Evolutionary conservation across 2,329 filamentous ascomycete genomes (phyloP).

Genomic region (Botrytis pseudocinerea): DNA sequence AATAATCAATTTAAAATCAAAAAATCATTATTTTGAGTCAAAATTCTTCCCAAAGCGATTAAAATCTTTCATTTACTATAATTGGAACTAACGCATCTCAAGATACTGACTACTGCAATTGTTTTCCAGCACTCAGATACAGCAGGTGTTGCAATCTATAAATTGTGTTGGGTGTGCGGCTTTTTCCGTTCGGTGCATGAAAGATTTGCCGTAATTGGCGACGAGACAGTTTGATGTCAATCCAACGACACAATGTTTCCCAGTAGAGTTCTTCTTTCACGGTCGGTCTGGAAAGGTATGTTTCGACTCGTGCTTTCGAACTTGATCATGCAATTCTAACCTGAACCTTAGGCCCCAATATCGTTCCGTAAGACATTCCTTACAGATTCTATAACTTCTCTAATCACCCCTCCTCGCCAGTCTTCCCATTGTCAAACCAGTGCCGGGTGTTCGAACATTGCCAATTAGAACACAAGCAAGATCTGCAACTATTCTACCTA

Average conservation of each 20-base stretch:
- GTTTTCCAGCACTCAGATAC: not conserved
- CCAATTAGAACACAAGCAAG: conserved; percentile 71
- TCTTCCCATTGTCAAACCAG: conserved; percentile 52
- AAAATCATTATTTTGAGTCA: not conserved
- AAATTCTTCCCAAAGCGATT: not conserved
- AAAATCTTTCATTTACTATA: not conserved
- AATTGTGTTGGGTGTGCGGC: not conserved
- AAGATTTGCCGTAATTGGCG: conserved; percentile 2
- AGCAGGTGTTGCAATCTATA: not conserved
- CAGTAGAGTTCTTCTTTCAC: conserved; percentile 58
- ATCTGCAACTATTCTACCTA: conserved; percentile 70
- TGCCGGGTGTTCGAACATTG: conserved; percentile 54
- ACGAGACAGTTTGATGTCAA: conserved; percentile 15
- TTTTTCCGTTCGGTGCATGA: not conserved
- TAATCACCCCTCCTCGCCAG: conserved; percentile 46
- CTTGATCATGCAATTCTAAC: conserved; percentile 22
- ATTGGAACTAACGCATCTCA: not conserved
- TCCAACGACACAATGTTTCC: conserved; percentile 52
- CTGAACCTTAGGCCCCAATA: conserved; percentile 60
- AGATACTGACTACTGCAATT: not conserved
- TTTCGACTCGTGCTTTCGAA: not conserved
- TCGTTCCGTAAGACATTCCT: conserved; percentile 61
- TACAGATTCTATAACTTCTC: conserved; percentile 28
- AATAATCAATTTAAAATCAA: not conserved
- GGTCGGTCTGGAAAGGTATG: conserved; percentile 75